phyloP scores from a whole-genome alignment of 176 grass and related monocot species.

The Avena eriantha region DNA sequence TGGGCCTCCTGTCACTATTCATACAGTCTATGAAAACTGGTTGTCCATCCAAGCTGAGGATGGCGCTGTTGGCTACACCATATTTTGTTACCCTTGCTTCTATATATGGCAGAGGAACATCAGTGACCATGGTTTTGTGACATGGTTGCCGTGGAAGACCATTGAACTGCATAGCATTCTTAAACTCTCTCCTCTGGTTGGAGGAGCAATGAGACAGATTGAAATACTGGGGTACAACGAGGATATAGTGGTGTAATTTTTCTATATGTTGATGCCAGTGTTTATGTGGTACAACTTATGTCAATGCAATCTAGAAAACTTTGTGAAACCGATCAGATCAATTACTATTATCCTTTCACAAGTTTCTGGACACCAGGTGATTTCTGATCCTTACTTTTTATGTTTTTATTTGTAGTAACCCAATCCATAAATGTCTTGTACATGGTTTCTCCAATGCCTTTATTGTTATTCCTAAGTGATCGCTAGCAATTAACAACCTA shows the following conservation, averaged over 20 bases:
- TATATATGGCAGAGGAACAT: neutral
- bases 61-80: neutral
- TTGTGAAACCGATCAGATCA: fast-evolving
- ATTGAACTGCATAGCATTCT: neutral
- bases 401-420: neutral
- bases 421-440: neutral
- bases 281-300: neutral
- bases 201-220: neutral
- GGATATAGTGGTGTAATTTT: neutral
- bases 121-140: neutral
- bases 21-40: neutral
- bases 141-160: neutral
- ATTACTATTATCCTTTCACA: neutral
- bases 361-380: neutral
- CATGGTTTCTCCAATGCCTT: neutral
- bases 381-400: neutral
- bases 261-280: neutral
- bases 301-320: neutral
- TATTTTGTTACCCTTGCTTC: neutral
- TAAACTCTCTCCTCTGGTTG: neutral
- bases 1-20: neutral
- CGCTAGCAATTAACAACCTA: too few species aligned
- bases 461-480: neutral
- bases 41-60: neutral
- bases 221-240: neutral